Base-by-base conservation (phyloP, 129 eudicot species). In the Oenanthe sinensis region DNA sequence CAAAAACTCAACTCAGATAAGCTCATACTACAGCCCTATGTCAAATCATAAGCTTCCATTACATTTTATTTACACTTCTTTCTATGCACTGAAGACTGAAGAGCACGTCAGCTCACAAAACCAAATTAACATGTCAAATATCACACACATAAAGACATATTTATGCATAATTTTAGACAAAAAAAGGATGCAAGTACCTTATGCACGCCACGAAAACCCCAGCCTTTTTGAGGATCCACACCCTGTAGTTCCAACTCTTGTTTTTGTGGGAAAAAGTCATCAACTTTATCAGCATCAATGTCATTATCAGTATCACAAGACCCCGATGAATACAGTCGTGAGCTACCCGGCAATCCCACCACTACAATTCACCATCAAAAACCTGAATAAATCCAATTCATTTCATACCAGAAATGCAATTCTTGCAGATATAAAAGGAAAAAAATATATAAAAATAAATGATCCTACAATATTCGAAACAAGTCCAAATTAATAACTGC, bases 181-280 rank as follows among this genome's bases (percentile, higher is more conserved):
- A n/a, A 58, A 71, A 6, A 16, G 8, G 20, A 39, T 14, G 16
- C 15, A 19, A 19, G 26, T 70, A 92, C 99, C 97, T 88, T 90
- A 84, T 96, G 99, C 22, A 92, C 97, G 69, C 99, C 99, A 19
- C 99, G 93, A 79, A 83, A 92, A 30, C 90, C 91, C 99, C 99
- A 96, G 63, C 99, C 97, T 78, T 82, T 96, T 78, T 82, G 81
- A 60, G 99, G 99, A 85, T 92, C 97, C 75, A 96, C 99, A 14
- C 91, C 85, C 77, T 96, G 99, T 26, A 83, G 79, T 67, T 86
- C 79, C 40, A 89, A 79, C 82, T 88, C 93, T 1, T 91, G 92
- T 74, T 84, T 95, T 50, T 82, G 85, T 12, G 89, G 89, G 52
- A 84, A 79, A 50, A 90, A 85, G 79, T 87, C 91, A 81, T 83